These are phyloP conservation scores for Selaginella tamariscina DNA, from an alignment of 75 land plant genomes.

Conservation along the genomic window DNA sequence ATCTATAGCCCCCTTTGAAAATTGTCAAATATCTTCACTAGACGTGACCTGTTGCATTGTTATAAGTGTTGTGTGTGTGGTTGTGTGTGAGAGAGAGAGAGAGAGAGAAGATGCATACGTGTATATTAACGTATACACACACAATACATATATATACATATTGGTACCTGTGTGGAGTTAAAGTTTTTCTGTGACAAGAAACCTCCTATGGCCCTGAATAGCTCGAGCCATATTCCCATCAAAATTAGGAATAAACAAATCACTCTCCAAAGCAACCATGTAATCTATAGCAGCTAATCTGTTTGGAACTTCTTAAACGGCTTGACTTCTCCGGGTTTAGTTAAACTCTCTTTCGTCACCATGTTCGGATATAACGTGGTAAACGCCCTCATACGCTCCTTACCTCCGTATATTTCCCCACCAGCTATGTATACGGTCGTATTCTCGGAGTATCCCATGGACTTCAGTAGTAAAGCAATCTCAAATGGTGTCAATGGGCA, in stretches of 20 bases:
- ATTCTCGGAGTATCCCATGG: neutral
- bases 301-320: neutral
- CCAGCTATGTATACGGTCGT: conserved; percentile 8
- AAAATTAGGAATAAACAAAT: neutral
- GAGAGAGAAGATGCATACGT: neutral
- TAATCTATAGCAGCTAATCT: neutral
- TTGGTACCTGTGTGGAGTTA: neutral
- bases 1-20: neutral
- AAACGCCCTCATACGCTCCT: neutral
- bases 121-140: neutral
- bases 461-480: neutral
- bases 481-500: conserved; percentile 7
- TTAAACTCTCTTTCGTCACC: neutral
- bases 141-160: neutral
- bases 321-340: neutral
- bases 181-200: neutral
- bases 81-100: no score
- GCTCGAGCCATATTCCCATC: conserved; percentile 10
- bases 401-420: conserved; percentile 4
- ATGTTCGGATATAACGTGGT: neutral
- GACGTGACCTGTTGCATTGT: neutral
- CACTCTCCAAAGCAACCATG: conserved; percentile 8
- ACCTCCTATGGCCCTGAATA: conserved; percentile 4
- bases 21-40: conserved; percentile 4
- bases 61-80: no score